These are phyloP conservation scores for Malus sieversii DNA, from an alignment of 306 rosid genomes.

Conservation along the genomic window DNA sequence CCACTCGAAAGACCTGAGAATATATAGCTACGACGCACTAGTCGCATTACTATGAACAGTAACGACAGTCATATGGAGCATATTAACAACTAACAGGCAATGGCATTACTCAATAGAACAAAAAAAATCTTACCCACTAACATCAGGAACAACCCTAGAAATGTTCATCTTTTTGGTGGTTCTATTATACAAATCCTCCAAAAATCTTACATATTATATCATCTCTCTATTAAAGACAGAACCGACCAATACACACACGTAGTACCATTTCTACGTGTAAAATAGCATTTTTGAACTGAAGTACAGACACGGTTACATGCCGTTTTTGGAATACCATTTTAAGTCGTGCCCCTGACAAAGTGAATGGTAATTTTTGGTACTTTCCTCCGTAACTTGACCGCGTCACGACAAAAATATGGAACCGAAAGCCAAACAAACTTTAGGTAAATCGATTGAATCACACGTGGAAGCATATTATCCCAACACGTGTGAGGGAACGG, in stretches of 20 bases:
- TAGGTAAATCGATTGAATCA: not conserved
- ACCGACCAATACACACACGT: too few species aligned
- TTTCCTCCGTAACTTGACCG: not conserved
- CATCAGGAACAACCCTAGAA: conserved; percentile 74
- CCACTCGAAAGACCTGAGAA: not conserved
- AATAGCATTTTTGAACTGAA: too few species aligned
- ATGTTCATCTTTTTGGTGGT: conserved; percentile 91
- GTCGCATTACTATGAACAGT: not conserved
- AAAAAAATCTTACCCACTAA: conserved; percentile 52
- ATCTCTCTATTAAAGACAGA: too few species aligned
- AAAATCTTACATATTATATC: not conserved
- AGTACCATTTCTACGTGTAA: too few species aligned
- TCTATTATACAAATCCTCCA: conserved; percentile 82
- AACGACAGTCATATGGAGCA: not conserved
- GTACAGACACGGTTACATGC: too few species aligned
- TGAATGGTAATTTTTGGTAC: too few species aligned
- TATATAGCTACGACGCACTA: not conserved
- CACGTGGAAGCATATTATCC: not conserved
- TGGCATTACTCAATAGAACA: not conserved
- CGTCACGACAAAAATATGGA: not conserved
- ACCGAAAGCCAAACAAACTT: not conserved
- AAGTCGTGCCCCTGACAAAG: too few species aligned
- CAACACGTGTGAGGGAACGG: conserved; percentile 18
- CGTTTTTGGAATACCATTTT: too few species aligned
- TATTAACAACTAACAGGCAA: not conserved